These are phyloP conservation scores for Macadamia integrifolia DNA, from an alignment of 164 flowering plant genomes.

Conservation along the genomic window DNA sequence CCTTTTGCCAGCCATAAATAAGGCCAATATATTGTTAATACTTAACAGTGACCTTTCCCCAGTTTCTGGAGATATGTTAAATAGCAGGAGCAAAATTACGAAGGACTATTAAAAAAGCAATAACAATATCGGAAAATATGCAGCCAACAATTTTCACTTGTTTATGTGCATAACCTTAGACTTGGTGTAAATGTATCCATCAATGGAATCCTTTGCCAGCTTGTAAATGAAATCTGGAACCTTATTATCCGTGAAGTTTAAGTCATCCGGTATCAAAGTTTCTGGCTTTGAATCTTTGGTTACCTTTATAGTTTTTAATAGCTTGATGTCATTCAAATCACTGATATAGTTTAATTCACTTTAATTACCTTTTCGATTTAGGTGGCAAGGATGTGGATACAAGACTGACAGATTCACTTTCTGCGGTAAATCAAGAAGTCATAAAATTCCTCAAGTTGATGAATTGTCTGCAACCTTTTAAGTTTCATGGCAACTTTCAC, in stretches of 20 bases:
- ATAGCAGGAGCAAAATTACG: no score
- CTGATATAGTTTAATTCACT: slow-evolving; percentile 3
- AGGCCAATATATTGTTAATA: no score
- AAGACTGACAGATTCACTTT: slow-evolving; percentile 24
- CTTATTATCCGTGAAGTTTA: background rate
- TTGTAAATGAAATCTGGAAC: background rate
- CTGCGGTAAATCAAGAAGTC: slow-evolving; percentile 14
- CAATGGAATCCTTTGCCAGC: background rate
- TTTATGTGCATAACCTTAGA: background rate
- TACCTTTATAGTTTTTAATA: background rate
- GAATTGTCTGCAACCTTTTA: background rate
- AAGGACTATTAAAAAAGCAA: background rate
- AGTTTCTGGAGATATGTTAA: no score
- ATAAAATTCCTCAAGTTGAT: background rate
- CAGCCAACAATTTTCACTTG: background rate
- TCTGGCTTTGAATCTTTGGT: background rate
- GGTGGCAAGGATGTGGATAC: slow-evolving; percentile 23
- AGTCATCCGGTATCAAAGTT: background rate
- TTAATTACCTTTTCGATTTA: slow-evolving; percentile 8
- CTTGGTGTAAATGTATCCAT: background rate
- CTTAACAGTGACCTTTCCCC: no score
- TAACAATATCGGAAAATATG: background rate
- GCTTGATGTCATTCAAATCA: background rate
- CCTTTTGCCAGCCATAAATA: no score
- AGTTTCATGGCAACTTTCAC: background rate